Evolutionary conservation across 73 alveolate species (phyloP), one percentile per base, ranked within the genome.

Genomic region (Tetrahymena borealis): DNA sequence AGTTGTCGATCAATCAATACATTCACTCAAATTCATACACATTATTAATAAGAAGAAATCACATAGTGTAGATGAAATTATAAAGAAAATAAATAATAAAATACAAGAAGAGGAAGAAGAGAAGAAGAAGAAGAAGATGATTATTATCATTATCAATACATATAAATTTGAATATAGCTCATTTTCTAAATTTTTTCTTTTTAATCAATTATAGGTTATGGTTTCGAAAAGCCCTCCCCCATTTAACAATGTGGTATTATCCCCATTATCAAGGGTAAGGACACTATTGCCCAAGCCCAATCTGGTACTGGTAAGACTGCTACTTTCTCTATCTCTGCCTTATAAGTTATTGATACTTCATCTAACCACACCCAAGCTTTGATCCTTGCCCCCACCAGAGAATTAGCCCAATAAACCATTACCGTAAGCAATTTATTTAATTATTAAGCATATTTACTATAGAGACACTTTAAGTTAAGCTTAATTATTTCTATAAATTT

Each of bases 361-460:
- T 42, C 96, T 41, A 97, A 94, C 90, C 94, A 97, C 94, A 95
- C 98, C 90, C 99, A 99, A 97, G 99, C 99, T 32, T 96, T 99
- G 94, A 95, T 99, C 39, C 98, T 99, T 91, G 99, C 99, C 39
- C 99, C 99, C 37, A 98, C 99, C 39, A 96, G 99, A 94, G 99
- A 99, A 95, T 98, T 98, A 32, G 99, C 99, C 78, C 95, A 95
- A 79, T 97, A 98, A 92, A 97, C 96, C 85, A 60, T 60, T 35
- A 60, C 85, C 85, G 85, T 60, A 60, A 60, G 85, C n/a, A 90
- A 90, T 18, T 60, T 60, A 24, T 18, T 24, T 24, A 15, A 60
- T 60, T 60, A 60, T 18, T 15, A 40, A 7, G 20, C 78, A 40
- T 15, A 40, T 18, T 41, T 3, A 7, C 16, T 41, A 41, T 10